Percentiles rank a stretch among this genome's conserved stretches.
phyloP scores from a whole-genome alignment of 75 land plant species.

The Picea glauca region DNA sequence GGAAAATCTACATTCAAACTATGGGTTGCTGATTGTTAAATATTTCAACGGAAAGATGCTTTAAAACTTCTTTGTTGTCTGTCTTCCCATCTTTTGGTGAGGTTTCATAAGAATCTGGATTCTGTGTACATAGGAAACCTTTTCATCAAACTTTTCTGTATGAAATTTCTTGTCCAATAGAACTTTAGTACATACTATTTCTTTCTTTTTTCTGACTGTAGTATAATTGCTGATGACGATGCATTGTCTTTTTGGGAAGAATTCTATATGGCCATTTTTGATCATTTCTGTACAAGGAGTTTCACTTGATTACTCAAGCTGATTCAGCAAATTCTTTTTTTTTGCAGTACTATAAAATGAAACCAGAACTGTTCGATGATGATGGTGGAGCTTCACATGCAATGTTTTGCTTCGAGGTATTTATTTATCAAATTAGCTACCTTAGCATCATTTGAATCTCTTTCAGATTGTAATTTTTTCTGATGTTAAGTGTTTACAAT shows the following conservation, averaged over 20 bases:
- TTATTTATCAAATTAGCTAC: conserved; percentile 17
- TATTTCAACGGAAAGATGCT: too few relatives aligned
- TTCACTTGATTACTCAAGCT: neutral
- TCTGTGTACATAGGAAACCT: too few relatives aligned
- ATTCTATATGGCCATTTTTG: neutral
- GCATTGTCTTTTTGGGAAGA: neutral
- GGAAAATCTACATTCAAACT: too few relatives aligned
- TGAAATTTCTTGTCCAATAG: neutral
- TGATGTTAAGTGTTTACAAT: neutral
- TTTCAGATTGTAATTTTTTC: neutral
- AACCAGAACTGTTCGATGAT: conserved; percentile 53
- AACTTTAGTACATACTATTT: neutral
- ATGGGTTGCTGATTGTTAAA: too few relatives aligned
- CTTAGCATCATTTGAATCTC: neutral
- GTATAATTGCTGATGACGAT: neutral
- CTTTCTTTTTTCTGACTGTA: neutral
- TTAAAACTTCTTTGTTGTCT: too few relatives aligned
- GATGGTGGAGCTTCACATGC: conserved; percentile 81
- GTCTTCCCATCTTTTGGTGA: too few relatives aligned
- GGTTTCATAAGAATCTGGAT: too few relatives aligned
- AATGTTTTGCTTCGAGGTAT: conserved; percentile 83
- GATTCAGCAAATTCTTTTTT: neutral
- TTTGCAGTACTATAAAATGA: conserved; percentile 64
- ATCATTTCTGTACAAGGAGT: neutral
- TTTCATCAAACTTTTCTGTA: too few relatives aligned